Conservation (phyloP, 345 rosid species). For the Populus davidiana region DNA sequence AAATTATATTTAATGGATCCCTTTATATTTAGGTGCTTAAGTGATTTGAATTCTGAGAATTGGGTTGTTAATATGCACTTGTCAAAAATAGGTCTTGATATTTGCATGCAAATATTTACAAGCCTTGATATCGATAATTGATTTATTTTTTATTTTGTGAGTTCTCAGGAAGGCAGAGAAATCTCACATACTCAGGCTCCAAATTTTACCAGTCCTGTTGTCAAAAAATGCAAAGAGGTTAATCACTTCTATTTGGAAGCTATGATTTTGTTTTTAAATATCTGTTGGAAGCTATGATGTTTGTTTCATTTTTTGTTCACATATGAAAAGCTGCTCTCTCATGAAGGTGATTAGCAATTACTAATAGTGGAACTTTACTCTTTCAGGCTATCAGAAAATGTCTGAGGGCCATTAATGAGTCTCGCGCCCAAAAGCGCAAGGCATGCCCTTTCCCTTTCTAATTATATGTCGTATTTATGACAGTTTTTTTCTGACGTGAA, state of each 20-base stretch:
- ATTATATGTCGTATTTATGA: background rate
- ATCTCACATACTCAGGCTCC: slow-evolving; percentile 57
- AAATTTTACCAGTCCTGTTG: slow-evolving; percentile 57
- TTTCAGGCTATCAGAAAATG: slow-evolving; percentile 79
- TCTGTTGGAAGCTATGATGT: slow-evolving; percentile 1
- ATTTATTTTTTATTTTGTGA: slow-evolving; percentile 18
- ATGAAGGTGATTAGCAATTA: background rate
- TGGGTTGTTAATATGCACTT: background rate
- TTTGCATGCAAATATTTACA: background rate
- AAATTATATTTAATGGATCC: background rate
- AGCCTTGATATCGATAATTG: slow-evolving; percentile 13
- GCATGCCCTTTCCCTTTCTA: slow-evolving; percentile 31
- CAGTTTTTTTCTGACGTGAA: background rate
- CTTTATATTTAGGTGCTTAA: background rate
- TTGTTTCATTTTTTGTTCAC: background rate
- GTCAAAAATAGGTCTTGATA: background rate
- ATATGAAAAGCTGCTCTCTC: background rate
- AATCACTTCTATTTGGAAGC: slow-evolving; percentile 11
- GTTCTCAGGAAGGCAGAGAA: slow-evolving; percentile 76
- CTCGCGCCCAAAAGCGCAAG: slow-evolving; percentile 97
- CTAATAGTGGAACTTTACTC: background rate
- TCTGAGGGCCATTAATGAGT: slow-evolving; percentile 87
- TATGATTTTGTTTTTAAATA: background rate
- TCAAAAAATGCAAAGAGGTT: slow-evolving; percentile 89
- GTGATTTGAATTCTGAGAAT: background rate